phyloP scores from a whole-genome alignment of 1,284 basidiomycete genomes.

The Ustilago crameri region DNA sequence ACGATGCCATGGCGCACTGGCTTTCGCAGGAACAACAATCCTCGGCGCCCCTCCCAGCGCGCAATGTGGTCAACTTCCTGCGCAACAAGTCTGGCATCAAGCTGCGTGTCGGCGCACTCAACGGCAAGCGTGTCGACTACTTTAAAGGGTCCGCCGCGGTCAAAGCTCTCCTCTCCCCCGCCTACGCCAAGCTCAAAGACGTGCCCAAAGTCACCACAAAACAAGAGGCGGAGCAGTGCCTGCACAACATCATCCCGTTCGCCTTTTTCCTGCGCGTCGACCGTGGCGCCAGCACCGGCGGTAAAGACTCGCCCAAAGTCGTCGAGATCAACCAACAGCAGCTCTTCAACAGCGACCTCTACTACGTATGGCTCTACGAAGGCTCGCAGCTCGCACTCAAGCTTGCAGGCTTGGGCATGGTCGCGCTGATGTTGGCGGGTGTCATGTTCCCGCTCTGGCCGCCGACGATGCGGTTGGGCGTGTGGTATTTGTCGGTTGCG shows the following conservation, averaged over 20 bases:
- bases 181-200: constrained; percentile 86
- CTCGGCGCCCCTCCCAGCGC: constrained; percentile 52
- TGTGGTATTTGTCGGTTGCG: constrained; percentile 92
- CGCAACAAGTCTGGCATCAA: constrained; percentile 79
- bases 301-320: constrained; percentile 50
- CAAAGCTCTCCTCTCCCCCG: constrained; percentile 88
- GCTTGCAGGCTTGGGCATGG: constrained; percentile 91
- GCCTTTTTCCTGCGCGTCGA: constrained; percentile 68
- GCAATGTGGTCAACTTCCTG: constrained; percentile 63
- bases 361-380: constrained; percentile 95
- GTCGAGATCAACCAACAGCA: constrained; percentile 81
- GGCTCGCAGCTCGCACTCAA: constrained; percentile 93
- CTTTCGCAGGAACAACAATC: constrained; percentile 62
- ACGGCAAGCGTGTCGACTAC: constrained; percentile 95
- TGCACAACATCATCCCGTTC: constrained; percentile 80
- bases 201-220: constrained; percentile 74
- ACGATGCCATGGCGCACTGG: background rate
- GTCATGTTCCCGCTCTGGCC: constrained; percentile 99
- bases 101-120: constrained; percentile 86
- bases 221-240: constrained; percentile 78
- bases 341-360: constrained; percentile 70
- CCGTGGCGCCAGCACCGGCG: constrained; percentile 72
- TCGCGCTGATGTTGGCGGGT: constrained; percentile 90
- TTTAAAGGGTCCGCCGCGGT: constrained; percentile 83
- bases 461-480: constrained; percentile 88